These are phyloP conservation scores for Medicago ruthenica DNA, from an alignment of 306 rosid species.

Conservation along the genomic window DNA sequence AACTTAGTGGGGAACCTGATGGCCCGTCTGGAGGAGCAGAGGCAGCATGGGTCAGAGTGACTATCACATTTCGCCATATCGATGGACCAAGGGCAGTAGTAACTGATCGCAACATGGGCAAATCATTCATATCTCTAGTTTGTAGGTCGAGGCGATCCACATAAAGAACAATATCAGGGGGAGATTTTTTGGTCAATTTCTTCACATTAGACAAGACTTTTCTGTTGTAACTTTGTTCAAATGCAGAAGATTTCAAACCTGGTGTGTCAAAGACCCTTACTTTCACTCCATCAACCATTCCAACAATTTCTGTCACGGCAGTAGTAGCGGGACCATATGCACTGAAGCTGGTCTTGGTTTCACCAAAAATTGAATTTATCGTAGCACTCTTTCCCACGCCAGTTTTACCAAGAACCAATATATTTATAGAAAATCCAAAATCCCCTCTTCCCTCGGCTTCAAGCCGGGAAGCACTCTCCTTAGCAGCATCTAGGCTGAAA, in stretches of 20 bases:
- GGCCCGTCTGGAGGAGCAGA: conserved; percentile 99
- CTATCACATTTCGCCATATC: conserved; percentile 80
- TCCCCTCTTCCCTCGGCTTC: conserved; percentile 77
- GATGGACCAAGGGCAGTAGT: conserved; percentile 73
- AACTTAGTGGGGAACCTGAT: conserved; percentile 82
- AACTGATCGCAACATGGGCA: conserved; percentile 76
- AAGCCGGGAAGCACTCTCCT: conserved; percentile 71
- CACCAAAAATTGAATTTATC: conserved; percentile 90
- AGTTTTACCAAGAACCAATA: conserved; percentile 88
- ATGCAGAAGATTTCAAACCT: conserved; percentile 82
- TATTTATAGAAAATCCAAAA: conserved; percentile 72
- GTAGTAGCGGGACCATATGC: conserved; percentile 91
- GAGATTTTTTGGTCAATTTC: conserved; percentile 73
- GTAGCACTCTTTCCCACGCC: conserved; percentile 99
- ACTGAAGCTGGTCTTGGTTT: conserved; percentile 69
- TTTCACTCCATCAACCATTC: conserved; percentile 83
- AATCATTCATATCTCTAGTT: conserved; percentile 89
- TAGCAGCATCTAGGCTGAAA: conserved; percentile 79
- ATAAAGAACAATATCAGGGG: conserved; percentile 90
- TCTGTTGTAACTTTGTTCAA: conserved; percentile 71
- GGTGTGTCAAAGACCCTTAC: conserved; percentile 90
- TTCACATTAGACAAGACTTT: conserved; percentile 73
- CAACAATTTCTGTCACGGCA: conserved; percentile 76
- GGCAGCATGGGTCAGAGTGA: conserved; percentile 88
- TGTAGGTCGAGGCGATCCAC: conserved; percentile 94